These are phyloP conservation scores for Diutina neorugosa DNA, from an alignment of 1,139 yeast species.

Conservation along the genomic window DNA sequence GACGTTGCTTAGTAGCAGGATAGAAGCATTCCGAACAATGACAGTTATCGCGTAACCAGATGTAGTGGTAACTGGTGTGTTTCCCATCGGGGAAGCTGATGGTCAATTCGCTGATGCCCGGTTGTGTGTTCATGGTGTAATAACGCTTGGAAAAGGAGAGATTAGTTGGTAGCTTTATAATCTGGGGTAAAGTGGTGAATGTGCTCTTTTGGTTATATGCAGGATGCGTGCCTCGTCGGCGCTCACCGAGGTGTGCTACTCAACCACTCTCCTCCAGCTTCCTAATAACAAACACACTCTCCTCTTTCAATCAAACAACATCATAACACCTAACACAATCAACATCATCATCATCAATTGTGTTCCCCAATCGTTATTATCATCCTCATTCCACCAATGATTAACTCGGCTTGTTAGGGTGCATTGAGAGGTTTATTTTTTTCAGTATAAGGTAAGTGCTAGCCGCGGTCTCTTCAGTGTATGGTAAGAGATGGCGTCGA, in stretches of 20 bases:
- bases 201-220: not conserved
- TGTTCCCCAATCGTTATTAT: too few species aligned
- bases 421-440: too few species aligned
- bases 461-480: not conserved
- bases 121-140: not conserved
- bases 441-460: not conserved
- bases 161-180: not conserved
- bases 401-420: too few species aligned
- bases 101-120: not conserved
- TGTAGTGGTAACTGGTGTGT: slow-evolving; percentile 25
- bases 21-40: slow-evolving; percentile 53
- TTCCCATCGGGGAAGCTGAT: not conserved
- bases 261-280: too few species aligned
- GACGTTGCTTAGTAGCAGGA: slow-evolving; percentile 49
- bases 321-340: too few species aligned
- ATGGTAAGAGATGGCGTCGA: not conserved
- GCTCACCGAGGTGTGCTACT: too few species aligned
- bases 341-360: too few species aligned
- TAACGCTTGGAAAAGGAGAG: too few species aligned
- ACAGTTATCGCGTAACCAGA: slow-evolving; percentile 67
- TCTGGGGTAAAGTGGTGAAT: not conserved
- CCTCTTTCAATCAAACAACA: too few species aligned
- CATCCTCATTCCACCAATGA: too few species aligned
- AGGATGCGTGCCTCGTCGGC: not conserved
- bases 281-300: too few species aligned